Percentiles rank a stretch among this genome's conserved stretches.
Evolutionary conservation across 129 eudicot species (phyloP).

Genomic region (Rutidosis leptorrhynchoides): DNA sequence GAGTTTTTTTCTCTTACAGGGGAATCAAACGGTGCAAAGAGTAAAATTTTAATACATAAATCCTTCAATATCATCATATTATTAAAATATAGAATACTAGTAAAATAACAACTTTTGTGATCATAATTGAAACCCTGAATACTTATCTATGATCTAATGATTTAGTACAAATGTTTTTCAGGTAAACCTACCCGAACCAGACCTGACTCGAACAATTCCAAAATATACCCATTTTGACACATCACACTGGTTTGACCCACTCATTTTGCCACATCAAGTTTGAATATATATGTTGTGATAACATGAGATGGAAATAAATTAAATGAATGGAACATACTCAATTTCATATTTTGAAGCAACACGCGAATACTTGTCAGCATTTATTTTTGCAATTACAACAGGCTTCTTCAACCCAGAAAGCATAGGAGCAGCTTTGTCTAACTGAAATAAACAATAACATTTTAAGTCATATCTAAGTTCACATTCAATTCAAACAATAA

Average conservation of each 20-base stretch:
- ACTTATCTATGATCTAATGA: background rate
- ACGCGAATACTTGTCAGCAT: conserved; percentile 83
- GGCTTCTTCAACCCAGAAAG: conserved; percentile 80
- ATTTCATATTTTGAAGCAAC: conserved; percentile 71
- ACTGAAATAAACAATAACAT: conserved; percentile 47
- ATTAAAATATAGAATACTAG: background rate
- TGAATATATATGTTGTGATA: conserved; percentile 9
- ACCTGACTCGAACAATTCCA: background rate
- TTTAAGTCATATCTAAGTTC: background rate
- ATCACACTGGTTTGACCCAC: background rate
- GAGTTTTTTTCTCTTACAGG: no score
- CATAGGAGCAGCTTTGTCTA: conserved; percentile 88
- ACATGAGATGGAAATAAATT: conserved; percentile 19
- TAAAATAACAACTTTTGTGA: background rate
- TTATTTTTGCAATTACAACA: conserved; percentile 74
- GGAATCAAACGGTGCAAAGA: background rate
- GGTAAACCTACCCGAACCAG: background rate
- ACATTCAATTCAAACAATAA: background rate
- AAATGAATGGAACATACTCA: conserved; percentile 56
- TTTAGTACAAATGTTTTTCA: background rate
- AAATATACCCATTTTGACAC: background rate
- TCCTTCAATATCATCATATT: background rate
- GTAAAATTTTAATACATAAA: background rate
- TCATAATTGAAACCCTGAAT: background rate
- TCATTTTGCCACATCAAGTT: background rate